Evolutionary conservation across 805 yeast genomes (phyloP), one percentile per base, ranked within the genome.

Genomic region (Lipomyces orientalis): DNA sequence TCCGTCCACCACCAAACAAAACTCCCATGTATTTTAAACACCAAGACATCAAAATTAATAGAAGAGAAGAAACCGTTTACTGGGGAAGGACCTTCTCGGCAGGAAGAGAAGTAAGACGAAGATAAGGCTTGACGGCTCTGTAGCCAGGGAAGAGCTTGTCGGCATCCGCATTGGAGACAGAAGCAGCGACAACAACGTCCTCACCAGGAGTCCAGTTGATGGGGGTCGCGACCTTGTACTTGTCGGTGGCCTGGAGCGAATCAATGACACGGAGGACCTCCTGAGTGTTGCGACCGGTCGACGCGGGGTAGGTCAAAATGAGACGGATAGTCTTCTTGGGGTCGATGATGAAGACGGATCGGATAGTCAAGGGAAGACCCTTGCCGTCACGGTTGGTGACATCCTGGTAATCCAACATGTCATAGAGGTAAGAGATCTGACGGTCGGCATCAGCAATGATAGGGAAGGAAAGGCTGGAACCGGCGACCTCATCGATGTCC

Each of bases 171-270:
- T 93, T 90, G 69, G 91, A 85, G 68, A 93, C 92, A 61, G 90
- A 81, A 74, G 97, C 97, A 79, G 94, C 97, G 72, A 93, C 93
- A 80, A 93, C 93, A 71, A 93, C 98, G 79, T 93, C 97, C 71
- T 92, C 89, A 75, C 97, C 97, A 64, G 73, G 73, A 39, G 57
- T 64, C 70, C 72, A 71, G 87, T 93, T 89, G 79, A 93, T 90
- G 73, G 97, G 97, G 65, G 98, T 93, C 72, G 93, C 94, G 75
- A 93, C 86, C 78, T 96, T 91, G 83, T 89, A 84, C 80, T 87
- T 87, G 82, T 93, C 98, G 74, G 92, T 91, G 71, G 87, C 82
- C 84, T 93, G 97, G 78, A 93, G 84, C 67, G 97, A 90, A 82
- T 93, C 98, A 74, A 93, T 81, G 65, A 90, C 97, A 83, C 98